Evolutionary conservation across 257 asterid genomes (phyloP).

Genomic region (Eucommia ulmoides): DNA sequence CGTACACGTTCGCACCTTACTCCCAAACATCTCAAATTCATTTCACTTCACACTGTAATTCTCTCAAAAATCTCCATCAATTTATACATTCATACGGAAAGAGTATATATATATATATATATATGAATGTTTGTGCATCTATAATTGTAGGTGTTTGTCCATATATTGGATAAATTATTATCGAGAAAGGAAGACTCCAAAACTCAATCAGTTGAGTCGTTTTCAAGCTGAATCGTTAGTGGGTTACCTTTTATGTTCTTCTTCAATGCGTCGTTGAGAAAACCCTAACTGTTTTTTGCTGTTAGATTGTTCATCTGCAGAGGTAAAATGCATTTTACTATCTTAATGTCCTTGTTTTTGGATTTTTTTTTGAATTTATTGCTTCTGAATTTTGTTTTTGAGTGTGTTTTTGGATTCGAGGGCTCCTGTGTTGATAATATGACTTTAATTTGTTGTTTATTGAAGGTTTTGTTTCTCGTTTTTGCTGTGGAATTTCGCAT

Average conservation of each 20-base stretch:
- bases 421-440: neutral
- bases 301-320: neutral
- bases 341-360: neutral
- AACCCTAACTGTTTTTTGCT: constrained; percentile 1
- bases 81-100: neutral
- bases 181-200: too few relatives aligned
- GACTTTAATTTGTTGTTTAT: neutral
- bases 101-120: neutral
- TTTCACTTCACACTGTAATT: too few relatives aligned
- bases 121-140: neutral
- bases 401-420: neutral
- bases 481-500: constrained; percentile 16
- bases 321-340: neutral
- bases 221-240: neutral
- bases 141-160: too few relatives aligned
- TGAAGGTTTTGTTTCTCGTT: constrained; percentile 4
- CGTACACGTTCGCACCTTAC: too few relatives aligned
- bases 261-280: neutral
- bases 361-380: neutral
- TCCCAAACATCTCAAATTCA: too few relatives aligned
- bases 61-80: too few relatives aligned
- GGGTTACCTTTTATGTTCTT: neutral
- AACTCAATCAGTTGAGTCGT: neutral
- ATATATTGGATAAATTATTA: too few relatives aligned
- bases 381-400: too few relatives aligned